These are phyloP conservation scores for Perilla frutescens DNA, from an alignment of 257 asterid genomes.

Conservation along the genomic window DNA sequence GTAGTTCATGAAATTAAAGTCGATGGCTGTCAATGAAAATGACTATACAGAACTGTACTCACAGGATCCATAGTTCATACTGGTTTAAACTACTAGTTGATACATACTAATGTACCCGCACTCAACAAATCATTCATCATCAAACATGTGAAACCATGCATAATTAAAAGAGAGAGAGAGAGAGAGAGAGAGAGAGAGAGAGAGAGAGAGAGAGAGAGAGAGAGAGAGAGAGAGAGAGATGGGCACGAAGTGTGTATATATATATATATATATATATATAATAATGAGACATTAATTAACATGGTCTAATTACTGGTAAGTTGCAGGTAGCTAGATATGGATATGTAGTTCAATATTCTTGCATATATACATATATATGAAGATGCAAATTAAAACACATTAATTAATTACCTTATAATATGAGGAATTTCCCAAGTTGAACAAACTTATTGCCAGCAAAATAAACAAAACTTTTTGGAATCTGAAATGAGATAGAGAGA, in stretches of 20 bases:
- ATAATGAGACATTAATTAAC: too few species aligned
- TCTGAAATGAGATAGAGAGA: not conserved
- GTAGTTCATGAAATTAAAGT: constrained; percentile 44
- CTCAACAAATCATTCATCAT: not conserved
- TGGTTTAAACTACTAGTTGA: constrained; percentile 12
- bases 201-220: too few species aligned
- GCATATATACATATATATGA: not conserved
- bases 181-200: too few species aligned
- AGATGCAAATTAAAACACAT: not conserved
- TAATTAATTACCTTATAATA: not conserved
- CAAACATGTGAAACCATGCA: constrained; percentile 30
- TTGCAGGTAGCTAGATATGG: too few species aligned
- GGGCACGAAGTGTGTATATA: too few species aligned
- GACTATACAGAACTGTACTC: constrained; percentile 39
- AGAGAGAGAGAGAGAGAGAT: too few species aligned
- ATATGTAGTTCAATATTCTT: not conserved
- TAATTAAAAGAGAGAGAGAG: not conserved
- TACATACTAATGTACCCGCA: not conserved
- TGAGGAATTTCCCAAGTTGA: constrained; percentile 18
- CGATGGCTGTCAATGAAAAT: constrained; percentile 44
- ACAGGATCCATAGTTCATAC: constrained; percentile 27
- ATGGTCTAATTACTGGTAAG: too few species aligned
- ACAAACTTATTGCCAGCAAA: not conserved
- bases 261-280: too few species aligned
- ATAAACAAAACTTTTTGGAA: not conserved